Evolutionary conservation across 2,329 filamentous ascomycete species (phyloP).

Genomic region (Scedosporium minutisporum): DNA sequence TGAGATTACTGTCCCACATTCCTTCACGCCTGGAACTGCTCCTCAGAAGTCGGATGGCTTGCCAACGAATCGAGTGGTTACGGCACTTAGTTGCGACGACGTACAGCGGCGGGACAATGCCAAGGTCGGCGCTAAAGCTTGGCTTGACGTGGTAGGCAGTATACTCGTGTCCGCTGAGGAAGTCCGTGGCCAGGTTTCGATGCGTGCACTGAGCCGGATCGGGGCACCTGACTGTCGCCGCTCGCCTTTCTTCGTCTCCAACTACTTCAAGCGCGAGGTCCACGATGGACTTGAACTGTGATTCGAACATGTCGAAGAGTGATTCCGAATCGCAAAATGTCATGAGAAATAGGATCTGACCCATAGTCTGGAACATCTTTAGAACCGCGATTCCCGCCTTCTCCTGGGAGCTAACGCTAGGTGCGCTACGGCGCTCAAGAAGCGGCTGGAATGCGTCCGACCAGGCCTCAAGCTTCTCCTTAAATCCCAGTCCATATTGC

Average conservation of each 20-base stretch:
- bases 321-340: conserved; percentile 50
- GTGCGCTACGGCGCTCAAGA: conserved; percentile 36
- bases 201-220: conserved; percentile 34
- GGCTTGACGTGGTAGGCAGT: conserved; percentile 44
- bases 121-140: conserved; percentile 54
- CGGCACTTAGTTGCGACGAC: conserved; percentile 59
- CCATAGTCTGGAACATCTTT: conserved; percentile 54
- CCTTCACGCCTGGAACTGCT: conserved; percentile 54
- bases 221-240: conserved; percentile 34
- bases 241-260: conserved; percentile 44
- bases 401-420: conserved; percentile 42
- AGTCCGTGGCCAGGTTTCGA: conserved; percentile 20
- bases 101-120: conserved; percentile 55
- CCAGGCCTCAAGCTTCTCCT: conserved; percentile 44
- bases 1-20: conserved; percentile 58
- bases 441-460: conserved; percentile 45
- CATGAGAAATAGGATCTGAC: conserved; percentile 47
- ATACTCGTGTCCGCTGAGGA: conserved; percentile 32
- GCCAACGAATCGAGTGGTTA: conserved; percentile 43
- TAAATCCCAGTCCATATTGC: conserved; percentile 38
- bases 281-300: conserved; percentile 45
- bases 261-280: conserved; percentile 50
- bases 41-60: conserved; percentile 51
- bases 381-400: conserved; percentile 51
- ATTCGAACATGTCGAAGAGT: conserved; percentile 45